phyloP scores from a whole-genome alignment of 2,329 filamentous ascomycete species.

The Arthrobotrys pseudoclavata region DNA sequence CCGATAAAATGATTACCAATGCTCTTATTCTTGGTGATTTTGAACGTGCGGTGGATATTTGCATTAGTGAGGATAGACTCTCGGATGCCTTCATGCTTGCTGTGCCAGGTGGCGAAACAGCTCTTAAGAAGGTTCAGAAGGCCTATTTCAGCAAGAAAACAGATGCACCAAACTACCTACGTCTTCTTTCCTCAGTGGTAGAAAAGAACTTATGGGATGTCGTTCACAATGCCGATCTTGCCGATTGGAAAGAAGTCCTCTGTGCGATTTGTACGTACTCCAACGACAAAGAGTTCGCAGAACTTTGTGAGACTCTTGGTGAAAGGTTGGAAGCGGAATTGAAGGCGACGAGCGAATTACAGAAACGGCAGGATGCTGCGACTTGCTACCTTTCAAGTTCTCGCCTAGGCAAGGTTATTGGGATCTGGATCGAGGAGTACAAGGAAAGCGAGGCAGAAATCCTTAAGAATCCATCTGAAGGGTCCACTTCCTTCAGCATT shows the following conservation, averaged over 20 bases:
- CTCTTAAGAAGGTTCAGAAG: slow-evolving; percentile 92
- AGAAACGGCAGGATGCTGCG: slow-evolving; percentile 84
- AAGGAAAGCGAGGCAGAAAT: slow-evolving; percentile 79
- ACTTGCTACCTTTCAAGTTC: slow-evolving; percentile 97
- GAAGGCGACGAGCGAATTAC: slow-evolving; percentile 70
- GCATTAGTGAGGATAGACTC: slow-evolving; percentile 87
- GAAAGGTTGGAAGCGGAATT: slow-evolving; percentile 84
- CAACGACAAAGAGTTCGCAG: slow-evolving; percentile 88
- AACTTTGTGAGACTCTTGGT: slow-evolving; percentile 93
- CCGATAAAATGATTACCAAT: slow-evolving; percentile 88
- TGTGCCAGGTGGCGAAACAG: slow-evolving; percentile 92
- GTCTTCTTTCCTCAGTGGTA: slow-evolving; percentile 89
- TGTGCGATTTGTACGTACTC: slow-evolving; percentile 96
- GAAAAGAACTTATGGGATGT: slow-evolving; percentile 98
- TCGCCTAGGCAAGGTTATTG: slow-evolving; percentile 96
- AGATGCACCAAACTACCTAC: slow-evolving; percentile 88
- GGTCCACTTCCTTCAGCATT: slow-evolving; percentile 82
- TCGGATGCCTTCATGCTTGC: slow-evolving; percentile 98
- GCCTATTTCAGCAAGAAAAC: slow-evolving; percentile 88
- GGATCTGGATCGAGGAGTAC: slow-evolving; percentile 92
- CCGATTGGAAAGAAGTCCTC: slow-evolving; percentile 97
- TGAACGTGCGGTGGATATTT: slow-evolving; percentile 87
- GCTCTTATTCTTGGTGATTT: slow-evolving; percentile 92
- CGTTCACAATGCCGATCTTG: slow-evolving; percentile 93
- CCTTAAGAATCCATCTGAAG: slow-evolving; percentile 76